Evolutionary conservation across 2,329 filamentous ascomycete species (phyloP), one percentile per base, ranked within the genome.

Genomic region (Sarocladium brachiariae): DNA sequence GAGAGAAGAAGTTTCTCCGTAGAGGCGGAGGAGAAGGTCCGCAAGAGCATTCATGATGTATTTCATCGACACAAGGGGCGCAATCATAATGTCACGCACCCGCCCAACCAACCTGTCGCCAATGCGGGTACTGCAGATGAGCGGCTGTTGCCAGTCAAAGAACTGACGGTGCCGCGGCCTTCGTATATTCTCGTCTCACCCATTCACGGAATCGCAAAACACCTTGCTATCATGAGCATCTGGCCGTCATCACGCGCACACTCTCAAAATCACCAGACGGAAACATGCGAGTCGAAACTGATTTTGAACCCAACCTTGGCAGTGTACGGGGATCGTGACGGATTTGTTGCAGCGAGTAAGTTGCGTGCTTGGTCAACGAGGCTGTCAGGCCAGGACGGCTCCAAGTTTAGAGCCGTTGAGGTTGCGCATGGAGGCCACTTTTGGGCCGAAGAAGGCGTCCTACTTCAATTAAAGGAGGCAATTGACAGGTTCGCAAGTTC

Each of bases 241-340:
- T 60, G 69, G 6, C 70, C 70, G 58, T 56, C 61, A 0, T 54
- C 53, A 16, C 50, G 55, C 31, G 54, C 55, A 35, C 61, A 51
- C 7, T 46, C 57, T 3, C 49, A 53, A 46, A 48, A 41, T 53
- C 52, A 56, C 2, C 55, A 57, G 1, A 58, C 58, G 1, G 51
- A 61, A 49, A 63, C 55, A 1, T 71, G 73, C 1, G 78, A 83
- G 51, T 66, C 69, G 49, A 82, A 86, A 59, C 69, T 87, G 46
- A 66, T 79, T 1, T 63, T 67, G 2, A 75, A 83, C 58, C 73
- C 75, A 1, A 85, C 85, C 0, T 64, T 96, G 30, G 83, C 81
- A 0, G 66, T 95, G 0, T 95, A 84, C 60, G 92, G 91, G 1
- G 80, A 84, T 48, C 72, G 77, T 3, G 91, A 97, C 64, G 68